Base-by-base conservation (phyloP, 2,329 filamentous ascomycete genomes). In the Stachybotrys chartarum region DNA sequence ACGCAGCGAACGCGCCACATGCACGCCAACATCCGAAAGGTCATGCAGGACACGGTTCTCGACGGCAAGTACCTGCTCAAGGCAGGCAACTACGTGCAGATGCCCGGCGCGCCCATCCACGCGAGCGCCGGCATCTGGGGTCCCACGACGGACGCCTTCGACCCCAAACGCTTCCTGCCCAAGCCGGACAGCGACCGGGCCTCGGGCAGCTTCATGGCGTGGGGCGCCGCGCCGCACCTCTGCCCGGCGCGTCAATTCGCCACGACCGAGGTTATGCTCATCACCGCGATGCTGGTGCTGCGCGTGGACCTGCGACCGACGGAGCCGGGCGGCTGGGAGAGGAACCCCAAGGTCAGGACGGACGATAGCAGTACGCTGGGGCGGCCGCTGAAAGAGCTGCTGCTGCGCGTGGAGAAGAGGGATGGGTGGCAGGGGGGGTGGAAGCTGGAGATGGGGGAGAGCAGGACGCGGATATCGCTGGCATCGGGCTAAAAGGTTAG, bases 41-140 rank as follows among this genome's bases (percentile, higher is more conserved):
- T 72, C 1, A 58, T 58, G 10, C 55, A 66, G 16, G 70, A 75
- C 52, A 66, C 62, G 1, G 16, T 68, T 0, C 55, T 73, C 6
- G 64, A 66, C 17, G 62, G 60, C 11, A 58, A 60, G 42, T 67
- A 68, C 31, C 56, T 72, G 7, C 60, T 75, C 17, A 69, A 69
- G 55, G 61, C 60, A 8, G 72, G 71, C 1, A 61, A 59, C n/a
- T 59, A 65, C 11, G 24, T 72, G 0, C 63, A 66, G 48, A 66
- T 74, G 53, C 71, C 71, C 1, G 62, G 58, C 7, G 16, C 50
- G 30, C 48, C 68, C 4, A 58, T 64, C 8, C 60, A 66, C 55
- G 57, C 61, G 7, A 66, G 64, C 53, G 61, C 63, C 12, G 30
- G 45, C 1, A 61, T 70, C 39, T 72, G 70, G 70, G 69, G 68